Conservation (phyloP, 2,329 filamentous ascomycete genomes). For the Pseudonectria foliicola region DNA sequence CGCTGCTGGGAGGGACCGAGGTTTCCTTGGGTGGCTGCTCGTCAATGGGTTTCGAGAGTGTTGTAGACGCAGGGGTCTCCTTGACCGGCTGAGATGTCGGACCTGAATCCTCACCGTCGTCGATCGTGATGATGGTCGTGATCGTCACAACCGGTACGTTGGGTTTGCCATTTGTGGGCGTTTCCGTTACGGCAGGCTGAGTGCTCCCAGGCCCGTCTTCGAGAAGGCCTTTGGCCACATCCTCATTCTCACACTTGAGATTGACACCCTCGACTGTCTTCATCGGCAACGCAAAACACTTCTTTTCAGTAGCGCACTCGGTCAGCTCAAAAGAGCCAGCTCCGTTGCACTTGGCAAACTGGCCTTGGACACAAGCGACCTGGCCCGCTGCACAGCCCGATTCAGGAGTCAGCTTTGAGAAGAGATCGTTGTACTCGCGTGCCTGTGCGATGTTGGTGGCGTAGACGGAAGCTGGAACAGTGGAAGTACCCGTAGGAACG, state of each 20-base stretch:
- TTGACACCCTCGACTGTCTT: conserved; percentile 38
- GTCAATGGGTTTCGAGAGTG: too few relatives aligned
- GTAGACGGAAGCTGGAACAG: conserved; percentile 35
- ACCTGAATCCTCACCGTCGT: conserved; percentile 12
- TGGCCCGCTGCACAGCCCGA: conserved; percentile 41
- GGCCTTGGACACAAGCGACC: conserved; percentile 45
- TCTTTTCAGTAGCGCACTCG: conserved; percentile 24
- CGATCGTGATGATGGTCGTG: conserved; percentile 24
- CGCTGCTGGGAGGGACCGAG: neutral
- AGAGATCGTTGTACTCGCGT: conserved; percentile 40
- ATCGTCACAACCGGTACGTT: conserved; percentile 21
- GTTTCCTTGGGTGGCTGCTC: too few relatives aligned
- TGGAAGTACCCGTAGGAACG: conserved; percentile 31
- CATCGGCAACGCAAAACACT: conserved; percentile 51
- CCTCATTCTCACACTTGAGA: conserved; percentile 39
- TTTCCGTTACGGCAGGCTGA: neutral
- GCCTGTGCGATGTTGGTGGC: conserved; percentile 39
- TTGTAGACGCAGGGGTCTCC: neutral
- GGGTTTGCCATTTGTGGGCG: conserved; percentile 2
- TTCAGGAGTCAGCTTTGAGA: conserved; percentile 34
- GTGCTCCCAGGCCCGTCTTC: conserved; percentile 18
- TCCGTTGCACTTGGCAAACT: conserved; percentile 38
- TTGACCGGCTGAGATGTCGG: conserved; percentile 5
- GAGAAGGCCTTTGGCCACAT: conserved; percentile 36
- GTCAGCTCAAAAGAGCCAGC: conserved; percentile 35